phyloP scores from a whole-genome alignment of 2,329 filamentous ascomycete genomes.

The Botrytis galanthina region DNA sequence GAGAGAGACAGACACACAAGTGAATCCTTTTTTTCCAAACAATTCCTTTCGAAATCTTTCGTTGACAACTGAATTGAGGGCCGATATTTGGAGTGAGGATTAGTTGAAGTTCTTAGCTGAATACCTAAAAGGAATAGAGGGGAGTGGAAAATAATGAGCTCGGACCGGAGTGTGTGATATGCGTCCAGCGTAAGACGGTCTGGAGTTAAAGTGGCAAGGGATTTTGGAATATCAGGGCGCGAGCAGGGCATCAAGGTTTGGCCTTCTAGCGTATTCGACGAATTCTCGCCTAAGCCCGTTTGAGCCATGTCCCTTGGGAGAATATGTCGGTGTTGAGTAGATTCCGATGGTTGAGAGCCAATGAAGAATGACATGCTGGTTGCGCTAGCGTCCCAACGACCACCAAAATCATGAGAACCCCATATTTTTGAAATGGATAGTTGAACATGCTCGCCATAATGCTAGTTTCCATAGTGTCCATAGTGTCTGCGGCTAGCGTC shows the following conservation, averaged over 20 bases:
- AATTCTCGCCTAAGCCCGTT: background rate
- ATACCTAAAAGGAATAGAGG: background rate
- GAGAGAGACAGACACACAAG: background rate
- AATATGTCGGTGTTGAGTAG: conserved; percentile 15
- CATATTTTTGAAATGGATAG: background rate
- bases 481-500: background rate
- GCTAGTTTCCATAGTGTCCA: background rate
- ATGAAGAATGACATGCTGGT: background rate
- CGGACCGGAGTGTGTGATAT: background rate
- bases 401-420: background rate
- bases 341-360: conserved; percentile 17
- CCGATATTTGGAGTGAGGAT: conserved; percentile 8
- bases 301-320: background rate
- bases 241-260: background rate
- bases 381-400: background rate
- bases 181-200: too few relatives aligned
- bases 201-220: background rate
- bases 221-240: background rate
- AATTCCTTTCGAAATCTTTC: background rate
- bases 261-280: background rate
- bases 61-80: background rate
- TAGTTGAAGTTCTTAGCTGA: conserved; percentile 1
- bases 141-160: background rate
- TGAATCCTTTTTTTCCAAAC: background rate
- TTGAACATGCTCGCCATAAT: background rate